Conservation (phyloP, 1,284 basidiomycete genomes). For the Ceratobasidium theobromae region DNA sequence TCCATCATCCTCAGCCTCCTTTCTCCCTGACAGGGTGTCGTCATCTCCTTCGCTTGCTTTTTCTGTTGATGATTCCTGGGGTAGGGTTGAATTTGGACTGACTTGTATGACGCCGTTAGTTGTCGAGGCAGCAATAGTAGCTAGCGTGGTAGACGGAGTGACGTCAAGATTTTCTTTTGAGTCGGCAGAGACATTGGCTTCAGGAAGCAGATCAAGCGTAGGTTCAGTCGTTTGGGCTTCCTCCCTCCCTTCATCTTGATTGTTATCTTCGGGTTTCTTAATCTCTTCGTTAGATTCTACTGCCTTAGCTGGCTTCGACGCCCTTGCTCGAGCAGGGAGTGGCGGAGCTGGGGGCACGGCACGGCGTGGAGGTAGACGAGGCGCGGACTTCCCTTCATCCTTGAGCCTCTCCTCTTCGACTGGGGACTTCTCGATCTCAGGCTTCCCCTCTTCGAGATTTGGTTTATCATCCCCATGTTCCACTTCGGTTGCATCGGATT, state of each 20-base stretch:
- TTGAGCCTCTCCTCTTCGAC: neutral
- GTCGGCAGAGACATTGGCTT: conserved; percentile 9
- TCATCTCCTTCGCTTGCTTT: conserved; percentile 37
- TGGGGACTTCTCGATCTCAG: conserved; percentile 1
- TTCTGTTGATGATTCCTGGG: too few species aligned
- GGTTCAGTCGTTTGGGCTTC: conserved; percentile 6
- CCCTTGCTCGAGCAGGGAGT: neutral
- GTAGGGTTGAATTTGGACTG: too few species aligned
- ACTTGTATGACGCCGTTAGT: too few species aligned
- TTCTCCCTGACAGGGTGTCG: too few species aligned
- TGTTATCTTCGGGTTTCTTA: neutral
- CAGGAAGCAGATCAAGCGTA: neutral
- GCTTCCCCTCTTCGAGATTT: conserved; percentile 3
- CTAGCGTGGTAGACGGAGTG: conserved; percentile 36
- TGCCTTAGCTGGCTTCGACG: neutral
- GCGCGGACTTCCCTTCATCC: neutral
- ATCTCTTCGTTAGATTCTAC: neutral
- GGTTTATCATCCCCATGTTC: neutral
- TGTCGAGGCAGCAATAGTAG: conserved; percentile 34
- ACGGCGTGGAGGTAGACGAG: conserved; percentile 13
- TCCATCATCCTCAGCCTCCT: conserved; percentile 42
- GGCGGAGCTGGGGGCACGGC: conserved; percentile 25
- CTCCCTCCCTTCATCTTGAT: conserved; percentile 33
- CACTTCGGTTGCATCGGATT: neutral
- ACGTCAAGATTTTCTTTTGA: conserved; percentile 18